Conservation (phyloP, 23 red algal species). For the Gracilaria domingensis region DNA sequence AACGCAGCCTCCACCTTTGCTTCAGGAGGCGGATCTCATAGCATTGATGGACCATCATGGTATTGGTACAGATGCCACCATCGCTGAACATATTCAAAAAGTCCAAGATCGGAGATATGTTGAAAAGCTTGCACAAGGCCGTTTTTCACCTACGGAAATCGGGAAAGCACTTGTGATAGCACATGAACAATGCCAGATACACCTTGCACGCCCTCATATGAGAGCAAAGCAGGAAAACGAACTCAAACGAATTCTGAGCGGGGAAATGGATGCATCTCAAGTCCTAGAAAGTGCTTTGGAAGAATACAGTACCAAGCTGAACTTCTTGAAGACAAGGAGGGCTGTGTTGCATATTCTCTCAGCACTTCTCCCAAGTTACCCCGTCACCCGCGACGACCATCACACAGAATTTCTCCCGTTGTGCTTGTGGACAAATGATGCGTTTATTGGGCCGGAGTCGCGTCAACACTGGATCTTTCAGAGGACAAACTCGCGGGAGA, state of each 20-base stretch:
- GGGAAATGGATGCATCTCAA: conserved; percentile 31
- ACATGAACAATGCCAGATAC: conserved; percentile 85
- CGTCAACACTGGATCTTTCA: not conserved
- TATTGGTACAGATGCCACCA: conserved; percentile 98
- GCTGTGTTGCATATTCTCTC: conserved; percentile 42
- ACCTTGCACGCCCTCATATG: conserved; percentile 82
- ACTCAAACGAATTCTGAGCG: conserved; percentile 63
- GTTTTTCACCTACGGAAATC: conserved; percentile 87
- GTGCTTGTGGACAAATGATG: conserved; percentile 55
- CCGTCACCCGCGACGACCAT: conserved; percentile 27
- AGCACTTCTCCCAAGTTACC: conserved; percentile 28
- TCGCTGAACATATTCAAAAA: conserved; percentile 98
- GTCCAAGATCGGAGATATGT: conserved; percentile 94
- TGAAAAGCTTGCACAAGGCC: conserved; percentile 59
- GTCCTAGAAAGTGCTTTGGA: conserved; percentile 42
- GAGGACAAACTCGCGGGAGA: not conserved
- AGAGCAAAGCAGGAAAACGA: conserved; percentile 86
- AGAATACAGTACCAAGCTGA: conserved; percentile 41
- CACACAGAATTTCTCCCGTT: conserved; percentile 44
- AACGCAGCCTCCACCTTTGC: conserved; percentile 86
- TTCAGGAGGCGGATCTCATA: conserved; percentile 94
- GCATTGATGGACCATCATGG: conserved; percentile 92
- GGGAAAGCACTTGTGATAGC: conserved; percentile 89
- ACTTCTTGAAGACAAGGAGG: conserved; percentile 33
- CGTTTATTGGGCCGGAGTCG: conserved; percentile 31